Evolutionary conservation across 257 asterid species (phyloP).

Genomic region (Marsdenia floribunda): DNA sequence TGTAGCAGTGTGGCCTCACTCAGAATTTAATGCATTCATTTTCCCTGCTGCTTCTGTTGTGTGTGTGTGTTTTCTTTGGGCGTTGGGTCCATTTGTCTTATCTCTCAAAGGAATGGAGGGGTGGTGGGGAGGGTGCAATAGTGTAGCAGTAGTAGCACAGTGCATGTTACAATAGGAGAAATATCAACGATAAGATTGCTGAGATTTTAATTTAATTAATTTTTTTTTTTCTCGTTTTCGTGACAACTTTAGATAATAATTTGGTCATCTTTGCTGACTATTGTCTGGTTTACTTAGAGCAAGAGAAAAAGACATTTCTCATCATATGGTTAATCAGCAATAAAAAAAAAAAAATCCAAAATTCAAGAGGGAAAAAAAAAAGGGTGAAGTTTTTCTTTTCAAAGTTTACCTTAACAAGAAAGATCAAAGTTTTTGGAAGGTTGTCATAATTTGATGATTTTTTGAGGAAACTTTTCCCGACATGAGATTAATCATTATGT

Average conservation of each 20-base stretch:
- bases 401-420: conserved; percentile 1
- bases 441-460: background rate
- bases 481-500: background rate
- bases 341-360: too few relatives aligned
- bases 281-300: conserved; percentile 3
- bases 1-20: conserved; percentile 12
- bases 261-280: background rate
- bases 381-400: background rate
- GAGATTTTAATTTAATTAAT: background rate
- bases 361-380: too few relatives aligned
- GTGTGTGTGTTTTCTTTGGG: background rate
- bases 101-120: too few relatives aligned
- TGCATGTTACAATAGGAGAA: too few relatives aligned
- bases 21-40: conserved; percentile 20
- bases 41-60: background rate
- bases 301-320: conserved; percentile 3
- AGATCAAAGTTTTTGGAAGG: background rate
- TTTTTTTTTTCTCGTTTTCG: background rate
- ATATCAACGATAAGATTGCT: too few relatives aligned
- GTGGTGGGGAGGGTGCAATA: too few relatives aligned
- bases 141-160: background rate
- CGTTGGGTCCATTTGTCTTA: background rate
- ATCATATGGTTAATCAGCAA: background rate
- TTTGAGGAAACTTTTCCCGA: background rate
- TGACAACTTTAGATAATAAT: background rate